Percentiles rank a stretch among this genome's conserved stretches.
Evolutionary conservation across 768 basidiomycete genomes (phyloP).

Genomic region (Mycena filopes): DNA sequence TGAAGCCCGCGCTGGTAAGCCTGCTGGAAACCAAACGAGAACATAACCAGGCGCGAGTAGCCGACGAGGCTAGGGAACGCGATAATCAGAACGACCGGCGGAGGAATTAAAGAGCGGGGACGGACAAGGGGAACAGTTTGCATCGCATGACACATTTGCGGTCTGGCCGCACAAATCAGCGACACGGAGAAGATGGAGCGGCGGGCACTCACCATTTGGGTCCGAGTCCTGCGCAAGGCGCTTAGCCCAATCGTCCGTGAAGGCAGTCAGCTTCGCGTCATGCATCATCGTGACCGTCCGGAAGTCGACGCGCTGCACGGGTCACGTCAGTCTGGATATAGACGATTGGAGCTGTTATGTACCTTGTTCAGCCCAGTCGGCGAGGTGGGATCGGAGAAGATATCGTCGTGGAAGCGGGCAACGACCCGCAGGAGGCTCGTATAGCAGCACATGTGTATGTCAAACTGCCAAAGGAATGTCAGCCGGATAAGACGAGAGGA

Average conservation of each 20-base stretch:
- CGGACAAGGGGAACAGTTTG: conserved; percentile 79
- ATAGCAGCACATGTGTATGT: conserved; percentile 81
- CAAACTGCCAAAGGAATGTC: conserved; percentile 58
- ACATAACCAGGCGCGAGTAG: conserved; percentile 87
- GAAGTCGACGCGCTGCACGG: conserved; percentile 70
- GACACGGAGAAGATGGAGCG: not conserved
- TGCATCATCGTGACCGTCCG: conserved; percentile 69
- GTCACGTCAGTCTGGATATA: not conserved
- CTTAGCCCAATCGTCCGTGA: conserved; percentile 73
- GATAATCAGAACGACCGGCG: conserved; percentile 12
- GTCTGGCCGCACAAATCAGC: conserved; percentile 51
- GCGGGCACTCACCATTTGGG: conserved; percentile 54
- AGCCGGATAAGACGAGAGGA: conserved; percentile 17
- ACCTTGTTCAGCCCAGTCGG: conserved; percentile 80
- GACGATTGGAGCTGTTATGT: conserved; percentile 23
- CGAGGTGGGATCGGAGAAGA: conserved; percentile 76
- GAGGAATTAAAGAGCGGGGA: conserved; percentile 11
- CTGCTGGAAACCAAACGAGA: conserved; percentile 87
- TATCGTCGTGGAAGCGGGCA: conserved; percentile 78
- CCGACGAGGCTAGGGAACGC: conserved; percentile 65
- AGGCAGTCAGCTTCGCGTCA: conserved; percentile 65
- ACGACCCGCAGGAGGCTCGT: conserved; percentile 76
- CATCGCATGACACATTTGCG: conserved; percentile 69
- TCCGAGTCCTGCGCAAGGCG: conserved; percentile 72
- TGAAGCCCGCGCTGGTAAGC: conserved; percentile 79